Conservation (phyloP, 2,329 filamentous ascomycete genomes). For the Fusarium citri region DNA sequence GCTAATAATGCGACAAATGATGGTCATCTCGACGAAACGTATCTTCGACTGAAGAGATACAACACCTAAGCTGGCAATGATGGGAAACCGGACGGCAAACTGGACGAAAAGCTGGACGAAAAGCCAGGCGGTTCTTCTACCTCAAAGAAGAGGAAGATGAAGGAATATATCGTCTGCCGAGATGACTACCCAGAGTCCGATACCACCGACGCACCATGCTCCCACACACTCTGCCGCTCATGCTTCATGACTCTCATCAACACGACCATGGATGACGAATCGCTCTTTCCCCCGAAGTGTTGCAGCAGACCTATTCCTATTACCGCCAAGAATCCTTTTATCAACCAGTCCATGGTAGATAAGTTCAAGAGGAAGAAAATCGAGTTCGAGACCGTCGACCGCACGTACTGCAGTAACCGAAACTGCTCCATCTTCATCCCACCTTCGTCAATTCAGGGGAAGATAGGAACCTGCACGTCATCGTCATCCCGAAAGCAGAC, state of each 20-base stretch:
- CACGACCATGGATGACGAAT: not conserved
- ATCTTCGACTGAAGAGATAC: not conserved
- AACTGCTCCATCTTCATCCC: not conserved
- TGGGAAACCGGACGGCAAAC: no score
- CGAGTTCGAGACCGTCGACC: not conserved
- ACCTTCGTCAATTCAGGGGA: no score
- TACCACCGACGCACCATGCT: not conserved
- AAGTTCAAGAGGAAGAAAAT: not conserved
- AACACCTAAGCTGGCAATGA: not conserved
- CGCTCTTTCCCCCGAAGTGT: not conserved
- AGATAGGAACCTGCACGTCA: no score
- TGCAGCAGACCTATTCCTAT: not conserved
- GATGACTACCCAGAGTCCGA: not conserved
- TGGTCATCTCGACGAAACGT: not conserved
- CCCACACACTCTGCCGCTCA: not conserved
- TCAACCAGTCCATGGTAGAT: fast-evolving
- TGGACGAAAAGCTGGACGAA: no score
- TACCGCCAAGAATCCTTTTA: no score
- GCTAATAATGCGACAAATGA: no score
- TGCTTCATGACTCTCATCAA: not conserved
- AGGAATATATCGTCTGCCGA: not conserved
- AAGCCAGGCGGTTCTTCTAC: no score
- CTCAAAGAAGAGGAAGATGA: no score
- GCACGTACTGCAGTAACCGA: not conserved
- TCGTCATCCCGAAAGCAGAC: no score